Evolutionary conservation across 805 yeast genomes (phyloP), one percentile per base, ranked within the genome.

Genomic region (Pichia ethanolica): DNA sequence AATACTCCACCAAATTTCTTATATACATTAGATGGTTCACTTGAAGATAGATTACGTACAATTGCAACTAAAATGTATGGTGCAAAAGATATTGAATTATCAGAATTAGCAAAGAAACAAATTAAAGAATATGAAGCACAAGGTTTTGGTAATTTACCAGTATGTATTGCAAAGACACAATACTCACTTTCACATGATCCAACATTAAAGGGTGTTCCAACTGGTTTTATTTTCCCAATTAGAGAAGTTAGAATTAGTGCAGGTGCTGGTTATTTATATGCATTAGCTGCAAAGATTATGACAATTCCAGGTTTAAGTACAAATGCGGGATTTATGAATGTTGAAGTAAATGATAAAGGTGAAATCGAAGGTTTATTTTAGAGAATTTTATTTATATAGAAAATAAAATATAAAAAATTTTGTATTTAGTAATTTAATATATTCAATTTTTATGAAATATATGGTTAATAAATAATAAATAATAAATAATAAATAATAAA

Each of bases 241-340:
- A 77, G 91, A 71, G 95, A 86, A 58, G 82, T 86, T 50, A 77
- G 87, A 64, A 76, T 83, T 57, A 89, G 90, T 68, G 91, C 91
- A 40, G 95, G 95, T 68, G 93, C 93, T 37, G 93, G 93, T 5
- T 86, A 86, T 68, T 73, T 86, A 66, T 86, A 85, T 62, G 93
- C 91, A 5, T 73, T 86, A 59, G 93, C 95, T 5, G 93, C 89
- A 48, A 90, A 85, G 66, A 86, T 86, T 61, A 87, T 82, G 73
- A 86, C 95, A 42, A 86, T 86, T 60, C 95, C 95, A 32, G 93
- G 95, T 52, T 74, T 86, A 64, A 87, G 93, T 50, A 86, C 95
- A 5, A 86, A 84, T 63, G 81, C 87, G 65, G 93, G 95, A 39
- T 86, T 82, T 70, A 86, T 86, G 91, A 84, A 86, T 59, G 89